Percentiles rank a stretch among this genome's conserved stretches.
Evolutionary conservation across 139 green algal species (phyloP).

Genomic region (Desmodesmus armatus): DNA sequence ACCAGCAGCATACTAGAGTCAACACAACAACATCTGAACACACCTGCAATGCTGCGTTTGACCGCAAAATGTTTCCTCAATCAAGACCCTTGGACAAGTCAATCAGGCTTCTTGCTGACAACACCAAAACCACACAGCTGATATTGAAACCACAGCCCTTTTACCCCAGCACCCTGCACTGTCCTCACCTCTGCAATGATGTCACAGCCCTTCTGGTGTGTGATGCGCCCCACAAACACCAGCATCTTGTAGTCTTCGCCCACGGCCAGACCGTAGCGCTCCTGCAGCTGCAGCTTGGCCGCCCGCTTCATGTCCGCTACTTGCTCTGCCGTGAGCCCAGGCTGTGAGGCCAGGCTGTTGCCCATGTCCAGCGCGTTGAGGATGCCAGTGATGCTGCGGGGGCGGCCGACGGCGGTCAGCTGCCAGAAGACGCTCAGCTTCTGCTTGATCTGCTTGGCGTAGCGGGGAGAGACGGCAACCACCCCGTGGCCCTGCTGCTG

Average conservation of each 20-base stretch:
- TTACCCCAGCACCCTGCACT: background rate
- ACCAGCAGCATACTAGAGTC: too few relatives aligned
- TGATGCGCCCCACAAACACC: slow-evolving; percentile 55
- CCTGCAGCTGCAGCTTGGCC: slow-evolving; percentile 40
- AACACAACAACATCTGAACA: too few relatives aligned
- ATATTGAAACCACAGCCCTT: too few relatives aligned
- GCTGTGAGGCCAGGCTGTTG: background rate
- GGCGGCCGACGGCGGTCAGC: background rate
- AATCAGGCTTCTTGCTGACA: too few relatives aligned
- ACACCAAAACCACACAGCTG: too few relatives aligned
- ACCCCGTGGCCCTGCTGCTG: slow-evolving; percentile 19
- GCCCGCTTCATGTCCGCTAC: slow-evolving; percentile 23
- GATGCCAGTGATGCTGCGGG: slow-evolving; percentile 17
- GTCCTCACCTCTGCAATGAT: slow-evolving; percentile 33
- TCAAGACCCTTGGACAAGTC: too few relatives aligned
- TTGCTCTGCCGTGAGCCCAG: background rate
- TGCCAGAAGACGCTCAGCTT: slow-evolving; percentile 53
- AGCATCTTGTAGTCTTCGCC: slow-evolving; percentile 21
- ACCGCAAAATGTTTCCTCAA: too few relatives aligned
- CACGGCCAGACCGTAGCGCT: slow-evolving; percentile 25
- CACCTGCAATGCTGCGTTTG: too few relatives aligned
- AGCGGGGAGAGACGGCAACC: slow-evolving; percentile 1
- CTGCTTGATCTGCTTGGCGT: background rate
- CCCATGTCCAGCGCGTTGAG: slow-evolving; percentile 16
- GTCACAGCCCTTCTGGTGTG: slow-evolving; percentile 60